phyloP scores from a whole-genome alignment of 805 yeast species.

The Tanozyma kutaoensis region DNA sequence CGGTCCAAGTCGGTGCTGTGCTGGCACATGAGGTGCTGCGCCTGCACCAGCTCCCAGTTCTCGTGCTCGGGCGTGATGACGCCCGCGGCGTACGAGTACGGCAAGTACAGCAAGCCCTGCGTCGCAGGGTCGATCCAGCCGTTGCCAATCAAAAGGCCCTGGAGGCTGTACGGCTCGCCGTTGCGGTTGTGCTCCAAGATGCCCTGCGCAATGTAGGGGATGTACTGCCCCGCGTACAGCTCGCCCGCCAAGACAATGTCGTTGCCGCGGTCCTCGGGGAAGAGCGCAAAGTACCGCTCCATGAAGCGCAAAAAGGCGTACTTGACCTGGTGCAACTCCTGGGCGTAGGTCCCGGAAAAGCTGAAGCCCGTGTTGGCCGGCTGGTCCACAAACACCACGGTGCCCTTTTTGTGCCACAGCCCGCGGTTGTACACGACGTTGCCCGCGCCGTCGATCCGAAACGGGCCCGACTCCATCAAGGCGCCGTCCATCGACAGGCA shows the following conservation, averaged over 20 bases:
- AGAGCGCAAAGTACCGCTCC: slow-evolving; percentile 48
- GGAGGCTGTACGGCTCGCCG: slow-evolving; percentile 24
- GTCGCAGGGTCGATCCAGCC: slow-evolving; percentile 89
- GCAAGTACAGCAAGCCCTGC: slow-evolving; percentile 72
- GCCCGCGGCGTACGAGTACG: slow-evolving; percentile 50
- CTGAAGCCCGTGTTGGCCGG: slow-evolving; percentile 94
- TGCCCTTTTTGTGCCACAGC: slow-evolving; percentile 73
- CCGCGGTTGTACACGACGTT: slow-evolving; percentile 49
- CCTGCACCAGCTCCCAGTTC: slow-evolving; percentile 25
- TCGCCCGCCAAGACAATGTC: slow-evolving; percentile 83
- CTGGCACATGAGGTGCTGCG: slow-evolving; percentile 49
- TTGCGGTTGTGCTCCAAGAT: slow-evolving; percentile 34
- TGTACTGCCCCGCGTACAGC: slow-evolving; percentile 93
- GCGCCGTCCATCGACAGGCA: slow-evolving; percentile 98
- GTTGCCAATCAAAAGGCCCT: slow-evolving; percentile 73
- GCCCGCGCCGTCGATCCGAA: slow-evolving; percentile 37
- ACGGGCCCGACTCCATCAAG: slow-evolving; percentile 83
- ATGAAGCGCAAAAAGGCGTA: slow-evolving; percentile 54
- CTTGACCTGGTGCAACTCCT: slow-evolving; percentile 44
- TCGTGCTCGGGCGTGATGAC: slow-evolving; percentile 32
- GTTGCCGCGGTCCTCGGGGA: slow-evolving; percentile 56
- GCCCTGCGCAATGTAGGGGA: slow-evolving; percentile 72
- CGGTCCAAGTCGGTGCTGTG: slow-evolving; percentile 7
- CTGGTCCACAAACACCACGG: slow-evolving; percentile 81
- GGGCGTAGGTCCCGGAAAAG: slow-evolving; percentile 39